phyloP scores from a whole-genome alignment of 176 grass and related monocot species.

The Triticum turgidum region DNA sequence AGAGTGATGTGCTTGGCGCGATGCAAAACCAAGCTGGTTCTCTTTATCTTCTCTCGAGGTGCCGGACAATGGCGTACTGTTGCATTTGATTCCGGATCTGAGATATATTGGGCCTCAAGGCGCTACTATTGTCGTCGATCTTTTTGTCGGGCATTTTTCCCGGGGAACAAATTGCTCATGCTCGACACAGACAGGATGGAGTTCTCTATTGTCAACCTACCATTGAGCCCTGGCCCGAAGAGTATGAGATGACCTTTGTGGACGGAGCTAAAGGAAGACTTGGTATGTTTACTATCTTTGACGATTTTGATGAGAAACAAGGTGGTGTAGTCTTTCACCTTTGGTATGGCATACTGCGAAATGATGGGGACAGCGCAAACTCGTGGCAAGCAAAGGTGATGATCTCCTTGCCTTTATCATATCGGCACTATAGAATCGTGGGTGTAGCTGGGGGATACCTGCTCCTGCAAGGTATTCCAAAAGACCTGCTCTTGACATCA shows the following conservation, averaged over 20 bases:
- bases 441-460: neutral
- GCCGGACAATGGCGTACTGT: neutral
- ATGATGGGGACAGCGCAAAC: neutral
- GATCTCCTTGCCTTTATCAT: neutral
- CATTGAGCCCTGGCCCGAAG: neutral
- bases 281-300: neutral
- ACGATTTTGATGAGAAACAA: neutral
- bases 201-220: neutral
- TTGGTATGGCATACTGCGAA: neutral
- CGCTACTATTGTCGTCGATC: neutral
- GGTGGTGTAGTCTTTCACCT: neutral
- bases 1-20: neutral
- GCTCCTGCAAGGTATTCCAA: neutral
- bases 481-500: neutral
- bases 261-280: neutral
- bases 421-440: neutral
- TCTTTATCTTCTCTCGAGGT: neutral
- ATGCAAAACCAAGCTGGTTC: neutral
- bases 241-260: neutral
- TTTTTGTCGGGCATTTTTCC: neutral
- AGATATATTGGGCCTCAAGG: neutral
- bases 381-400: neutral
- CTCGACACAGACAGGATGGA: neutral
- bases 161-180: neutral
- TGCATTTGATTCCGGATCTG: neutral